Percentiles rank a stretch among this genome's conserved stretches.
These are phyloP conservation scores for Schwanniomyces occidentalis DNA, from an alignment of 805 yeast genomes.

Conservation along the genomic window DNA sequence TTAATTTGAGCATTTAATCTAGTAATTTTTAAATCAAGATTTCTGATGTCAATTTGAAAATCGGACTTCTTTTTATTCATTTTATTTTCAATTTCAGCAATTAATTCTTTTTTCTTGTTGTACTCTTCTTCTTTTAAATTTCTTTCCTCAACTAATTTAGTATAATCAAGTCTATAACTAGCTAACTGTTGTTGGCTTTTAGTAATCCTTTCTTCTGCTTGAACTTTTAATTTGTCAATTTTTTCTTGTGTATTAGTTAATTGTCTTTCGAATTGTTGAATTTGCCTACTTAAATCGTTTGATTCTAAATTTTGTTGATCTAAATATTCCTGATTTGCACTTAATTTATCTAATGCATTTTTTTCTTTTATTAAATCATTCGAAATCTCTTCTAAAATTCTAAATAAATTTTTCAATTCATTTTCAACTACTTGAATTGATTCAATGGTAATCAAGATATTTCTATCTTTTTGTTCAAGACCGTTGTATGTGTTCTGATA, in stretches of 20 bases:
- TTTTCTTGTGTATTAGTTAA: constrained; percentile 50
- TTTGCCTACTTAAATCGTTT: constrained; percentile 43
- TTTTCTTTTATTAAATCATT: constrained; percentile 47
- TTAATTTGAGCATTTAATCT: constrained; percentile 56
- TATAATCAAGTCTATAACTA: constrained; percentile 46
- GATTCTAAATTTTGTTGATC: constrained; percentile 38
- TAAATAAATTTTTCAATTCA: constrained; percentile 44
- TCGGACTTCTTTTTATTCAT: constrained; percentile 38
- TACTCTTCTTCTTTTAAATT: constrained; percentile 50
- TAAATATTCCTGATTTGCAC: constrained; percentile 40
- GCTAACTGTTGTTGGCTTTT: constrained; percentile 43
- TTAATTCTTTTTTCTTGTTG: constrained; percentile 47
- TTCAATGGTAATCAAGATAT: constrained; percentile 54
- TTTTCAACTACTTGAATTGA: constrained; percentile 50
- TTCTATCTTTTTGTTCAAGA: constrained; percentile 48
- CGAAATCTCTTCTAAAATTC: constrained; percentile 52
- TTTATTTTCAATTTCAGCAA: constrained; percentile 44
- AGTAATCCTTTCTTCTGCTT: constrained; percentile 46
- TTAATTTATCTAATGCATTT: constrained; percentile 35
- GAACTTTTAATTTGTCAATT: constrained; percentile 41
- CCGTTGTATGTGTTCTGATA: constrained; percentile 23
- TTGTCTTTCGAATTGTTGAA: constrained; percentile 51
- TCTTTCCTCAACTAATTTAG: constrained; percentile 49
- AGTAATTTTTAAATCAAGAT: constrained; percentile 53
- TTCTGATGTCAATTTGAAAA: constrained; percentile 53